Evolutionary conservation across 2,329 filamentous ascomycete species (phyloP).

Genomic region (Colletotrichum melonis): DNA sequence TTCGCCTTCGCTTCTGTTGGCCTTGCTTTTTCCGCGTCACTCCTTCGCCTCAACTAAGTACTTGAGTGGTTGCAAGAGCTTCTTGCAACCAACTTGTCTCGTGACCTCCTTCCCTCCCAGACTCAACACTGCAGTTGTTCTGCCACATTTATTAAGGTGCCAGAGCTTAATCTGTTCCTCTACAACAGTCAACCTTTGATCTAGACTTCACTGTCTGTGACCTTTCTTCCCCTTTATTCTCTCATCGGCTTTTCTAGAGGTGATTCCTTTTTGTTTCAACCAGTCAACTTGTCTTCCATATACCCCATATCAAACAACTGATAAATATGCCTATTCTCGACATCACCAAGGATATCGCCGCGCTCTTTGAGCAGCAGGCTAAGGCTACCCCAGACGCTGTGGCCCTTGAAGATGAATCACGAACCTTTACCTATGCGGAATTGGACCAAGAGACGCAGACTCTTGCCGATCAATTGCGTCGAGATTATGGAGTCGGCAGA

Average conservation of each 20-base stretch:
- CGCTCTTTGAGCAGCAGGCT: conserved; percentile 78
- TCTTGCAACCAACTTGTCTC: conserved; percentile 33
- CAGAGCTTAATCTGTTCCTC: conserved; percentile 1
- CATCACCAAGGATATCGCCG: conserved; percentile 76
- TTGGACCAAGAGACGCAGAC: conserved; percentile 74
- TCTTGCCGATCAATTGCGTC: conserved; percentile 74
- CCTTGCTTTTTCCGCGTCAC: conserved; percentile 12
- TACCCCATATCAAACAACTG: background rate
- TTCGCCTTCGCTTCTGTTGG: conserved; percentile 10
- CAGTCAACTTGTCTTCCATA: conserved; percentile 4
- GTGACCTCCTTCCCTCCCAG: conserved; percentile 33
- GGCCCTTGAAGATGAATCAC: conserved; percentile 77
- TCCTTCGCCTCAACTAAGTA: conserved; percentile 8
- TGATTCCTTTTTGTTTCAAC: background rate
- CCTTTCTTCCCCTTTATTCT: background rate
- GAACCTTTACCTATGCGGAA: conserved; percentile 77
- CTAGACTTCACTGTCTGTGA: background rate
- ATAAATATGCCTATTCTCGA: conserved; percentile 74
- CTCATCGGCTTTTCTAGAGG: background rate
- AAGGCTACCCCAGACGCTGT: conserved; percentile 74
- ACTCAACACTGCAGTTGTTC: conserved; percentile 9
- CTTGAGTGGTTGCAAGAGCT: conserved; percentile 25
- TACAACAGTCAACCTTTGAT: background rate
- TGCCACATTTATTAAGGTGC: conserved; percentile 11
- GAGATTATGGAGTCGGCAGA: conserved; percentile 74